phyloP scores from a whole-genome alignment of 306 rosid genomes.

The Cyclanthera cordifolia region DNA sequence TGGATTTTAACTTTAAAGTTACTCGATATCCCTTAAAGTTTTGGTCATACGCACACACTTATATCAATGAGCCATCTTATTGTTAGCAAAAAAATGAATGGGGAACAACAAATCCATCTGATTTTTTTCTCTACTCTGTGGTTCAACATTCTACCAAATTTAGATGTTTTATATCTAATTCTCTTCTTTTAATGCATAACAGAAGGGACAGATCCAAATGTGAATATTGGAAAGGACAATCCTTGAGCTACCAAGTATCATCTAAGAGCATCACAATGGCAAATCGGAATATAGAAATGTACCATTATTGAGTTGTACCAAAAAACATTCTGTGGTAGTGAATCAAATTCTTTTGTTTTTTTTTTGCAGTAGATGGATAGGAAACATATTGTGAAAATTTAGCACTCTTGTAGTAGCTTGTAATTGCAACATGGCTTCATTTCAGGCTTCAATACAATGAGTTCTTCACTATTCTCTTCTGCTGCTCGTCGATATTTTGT shows the following conservation, averaged over 20 bases:
- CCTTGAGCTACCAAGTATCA: neutral
- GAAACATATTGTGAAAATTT: neutral
- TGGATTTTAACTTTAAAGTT: neutral
- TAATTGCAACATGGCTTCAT: too few relatives aligned
- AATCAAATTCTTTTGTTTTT: conserved; percentile 2
- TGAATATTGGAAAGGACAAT: neutral
- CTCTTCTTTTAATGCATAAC: neutral
- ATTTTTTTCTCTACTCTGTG: too few relatives aligned
- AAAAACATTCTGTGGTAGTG: neutral
- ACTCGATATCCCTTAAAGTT: neutral
- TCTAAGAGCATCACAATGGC: neutral
- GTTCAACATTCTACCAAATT: neutral
- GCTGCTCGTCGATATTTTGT: too few relatives aligned
- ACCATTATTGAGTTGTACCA: neutral
- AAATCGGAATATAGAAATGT: neutral
- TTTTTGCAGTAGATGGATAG: neutral
- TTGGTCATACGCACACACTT: too few relatives aligned
- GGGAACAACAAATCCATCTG: too few relatives aligned
- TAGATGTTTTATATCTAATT: neutral
- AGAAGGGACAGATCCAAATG: conserved; percentile 5
- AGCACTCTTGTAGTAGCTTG: neutral
- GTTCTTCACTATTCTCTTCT: too few relatives aligned
- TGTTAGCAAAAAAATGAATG: too few relatives aligned
- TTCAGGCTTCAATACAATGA: too few relatives aligned
- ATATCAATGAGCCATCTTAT: too few relatives aligned